Evolutionary conservation across 140 eudicot genomes (phyloP), one percentile per base, ranked within the genome.

Genomic region (Cichorium intybus): DNA sequence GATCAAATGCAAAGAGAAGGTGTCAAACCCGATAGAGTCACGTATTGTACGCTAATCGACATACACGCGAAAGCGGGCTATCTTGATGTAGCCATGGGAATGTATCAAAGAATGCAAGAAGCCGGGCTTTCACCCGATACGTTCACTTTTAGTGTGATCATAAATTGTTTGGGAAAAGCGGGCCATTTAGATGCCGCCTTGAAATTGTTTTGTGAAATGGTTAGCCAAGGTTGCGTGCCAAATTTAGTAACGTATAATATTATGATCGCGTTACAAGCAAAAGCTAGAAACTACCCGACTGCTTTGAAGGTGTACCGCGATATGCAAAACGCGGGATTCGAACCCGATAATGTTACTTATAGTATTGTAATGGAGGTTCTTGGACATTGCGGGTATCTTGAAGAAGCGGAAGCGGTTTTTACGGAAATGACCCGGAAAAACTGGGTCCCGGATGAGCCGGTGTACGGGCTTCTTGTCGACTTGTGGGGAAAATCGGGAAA

Each of bases 361-460:
- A 88, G 97, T 69, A 90, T 94, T 5, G 86, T 94, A 54, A 89
- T 89, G 99, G 97, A 94, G 81, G 99, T 89, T 54, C 88, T 86
- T 71, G 97, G 99, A 37, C 99, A 94, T 62, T 94, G 90, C 57
- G 99, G 99, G 66, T 82, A 89, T 77, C 82, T 89, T 35, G 95
- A 94, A 60, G 99, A 94, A 81, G 91, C 95, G 0, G 99, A 94
- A 74, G 97, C 85, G 6, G 81, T 94, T 70, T 94, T 88, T 60
- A 64, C 72, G 4, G 95, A 89, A 74, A 89, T 94, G 99, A 86
- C 79, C 51, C 75, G 87, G n/a, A 86, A 84, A 87, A 86, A 94
- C 31, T 94, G 97, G 97, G 76, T 94, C n/a, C 99, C 97, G 1
- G 99, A 94, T 72, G 97, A 89, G 57, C 99, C 95, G 0, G 99